Percentiles rank a stretch among this genome's conserved stretches.
Conservation (phyloP, 768 basidiomycete genomes). For the Leccinellum rugosiceps region DNA sequence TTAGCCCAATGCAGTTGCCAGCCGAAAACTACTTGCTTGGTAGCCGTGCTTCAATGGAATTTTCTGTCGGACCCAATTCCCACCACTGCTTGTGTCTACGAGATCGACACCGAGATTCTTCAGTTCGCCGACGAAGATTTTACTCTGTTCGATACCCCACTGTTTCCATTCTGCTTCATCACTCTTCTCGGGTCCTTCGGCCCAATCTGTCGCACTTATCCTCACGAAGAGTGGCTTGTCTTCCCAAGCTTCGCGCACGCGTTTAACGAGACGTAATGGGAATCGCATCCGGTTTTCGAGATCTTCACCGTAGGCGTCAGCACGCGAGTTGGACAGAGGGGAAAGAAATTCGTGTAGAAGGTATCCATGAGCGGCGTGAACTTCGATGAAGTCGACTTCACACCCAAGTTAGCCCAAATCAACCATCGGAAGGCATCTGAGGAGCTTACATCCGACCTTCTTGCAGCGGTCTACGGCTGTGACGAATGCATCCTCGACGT, state of each 20-base stretch:
- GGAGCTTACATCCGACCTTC: slow-evolving; percentile 55
- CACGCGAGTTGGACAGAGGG: slow-evolving; percentile 69
- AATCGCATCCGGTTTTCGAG: slow-evolving; percentile 73
- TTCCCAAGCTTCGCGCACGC: slow-evolving; percentile 54
- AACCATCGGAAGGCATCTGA: background rate
- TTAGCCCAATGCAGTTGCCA: background rate
- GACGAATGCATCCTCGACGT: slow-evolving; percentile 59
- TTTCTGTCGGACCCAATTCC: slow-evolving; percentile 59
- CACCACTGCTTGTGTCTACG: slow-evolving; percentile 70
- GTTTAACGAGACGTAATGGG: slow-evolving; percentile 53
- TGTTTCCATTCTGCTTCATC: slow-evolving; percentile 53
- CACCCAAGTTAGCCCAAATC: slow-evolving; percentile 7
- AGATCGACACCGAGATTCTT: slow-evolving; percentile 67
- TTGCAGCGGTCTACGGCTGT: slow-evolving; percentile 53
- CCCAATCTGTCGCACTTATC: slow-evolving; percentile 68
- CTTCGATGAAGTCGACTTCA: slow-evolving; percentile 67
- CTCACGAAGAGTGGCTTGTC: slow-evolving; percentile 71
- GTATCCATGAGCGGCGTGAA: slow-evolving; percentile 67
- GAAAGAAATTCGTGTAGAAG: slow-evolving; percentile 68
- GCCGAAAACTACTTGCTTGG: slow-evolving; percentile 41
- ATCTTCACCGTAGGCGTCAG: slow-evolving; percentile 69
- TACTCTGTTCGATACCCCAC: slow-evolving; percentile 81
- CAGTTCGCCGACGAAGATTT: slow-evolving; percentile 51
- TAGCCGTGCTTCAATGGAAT: slow-evolving; percentile 54
- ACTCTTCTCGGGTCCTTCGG: slow-evolving; percentile 51